A percentile compares a stretch with the other conserved stretches of the same genome.
phyloP scores from a whole-genome alignment of 139 green algal genomes.

The Marvania coccoides region DNA sequence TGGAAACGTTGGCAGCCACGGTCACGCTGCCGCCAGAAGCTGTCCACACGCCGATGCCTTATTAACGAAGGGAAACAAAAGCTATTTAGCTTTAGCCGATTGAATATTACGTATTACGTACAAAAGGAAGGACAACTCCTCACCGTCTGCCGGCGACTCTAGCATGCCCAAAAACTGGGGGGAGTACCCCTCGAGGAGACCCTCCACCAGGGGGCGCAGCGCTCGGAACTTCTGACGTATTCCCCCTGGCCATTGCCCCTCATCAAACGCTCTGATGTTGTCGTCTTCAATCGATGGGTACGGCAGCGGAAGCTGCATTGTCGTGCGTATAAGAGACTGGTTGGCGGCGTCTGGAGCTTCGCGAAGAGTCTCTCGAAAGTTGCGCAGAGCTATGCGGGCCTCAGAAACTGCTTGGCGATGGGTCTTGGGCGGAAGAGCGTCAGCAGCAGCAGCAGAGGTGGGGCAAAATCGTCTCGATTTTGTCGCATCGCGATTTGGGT shows the following conservation, averaged over 20 bases:
- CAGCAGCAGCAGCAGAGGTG: no score
- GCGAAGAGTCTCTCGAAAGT: neutral
- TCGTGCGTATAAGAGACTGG: neutral
- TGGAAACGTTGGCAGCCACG: conserved; percentile 1
- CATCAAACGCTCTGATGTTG: neutral
- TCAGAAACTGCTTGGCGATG: conserved; percentile 4
- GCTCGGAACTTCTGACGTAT: conserved; percentile 13
- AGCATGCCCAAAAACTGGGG: conserved; percentile 15
- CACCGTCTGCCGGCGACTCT: conserved; percentile 5
- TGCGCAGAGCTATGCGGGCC: neutral
- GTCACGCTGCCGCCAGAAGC: conserved; percentile 5
- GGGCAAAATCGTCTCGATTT: no score
- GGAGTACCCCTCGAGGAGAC: neutral
- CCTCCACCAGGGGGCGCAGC: conserved; percentile 6
- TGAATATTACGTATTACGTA: no score
- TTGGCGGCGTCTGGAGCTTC: neutral
- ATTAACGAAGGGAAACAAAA: neutral
- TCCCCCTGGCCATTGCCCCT: conserved; percentile 8
- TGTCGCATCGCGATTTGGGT: no score
- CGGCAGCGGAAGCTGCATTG: neutral
- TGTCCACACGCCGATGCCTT: conserved; percentile 14
- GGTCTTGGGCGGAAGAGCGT: neutral
- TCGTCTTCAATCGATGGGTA: neutral
- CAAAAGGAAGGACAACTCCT: no score
- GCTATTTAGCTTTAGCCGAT: no score